Conservation (phyloP, 73 alveolate species). For the Symbiodinium natans region DNA sequence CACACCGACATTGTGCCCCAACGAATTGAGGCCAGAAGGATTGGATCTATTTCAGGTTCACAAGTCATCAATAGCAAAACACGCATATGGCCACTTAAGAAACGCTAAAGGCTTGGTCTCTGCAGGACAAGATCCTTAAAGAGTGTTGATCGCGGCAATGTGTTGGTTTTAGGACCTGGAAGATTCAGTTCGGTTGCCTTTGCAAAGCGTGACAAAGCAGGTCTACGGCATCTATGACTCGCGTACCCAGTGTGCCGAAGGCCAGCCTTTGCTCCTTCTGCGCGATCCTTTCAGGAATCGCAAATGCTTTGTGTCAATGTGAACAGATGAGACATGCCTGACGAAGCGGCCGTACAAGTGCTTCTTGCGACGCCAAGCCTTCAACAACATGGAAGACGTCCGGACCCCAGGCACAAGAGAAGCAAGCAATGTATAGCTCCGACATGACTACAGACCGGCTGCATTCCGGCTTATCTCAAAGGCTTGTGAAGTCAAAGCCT, state of each 20-base stretch:
- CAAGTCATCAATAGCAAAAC: too few species aligned
- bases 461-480: too few species aligned
- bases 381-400: slow-evolving; percentile 87
- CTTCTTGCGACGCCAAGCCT: slow-evolving; percentile 82
- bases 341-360: slow-evolving; percentile 69
- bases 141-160: neutral
- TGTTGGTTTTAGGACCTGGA: neutral
- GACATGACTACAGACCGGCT: neutral
- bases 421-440: too few species aligned
- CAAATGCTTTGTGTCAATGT: neutral
- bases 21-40: slow-evolving; percentile 28
- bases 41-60: too few species aligned
- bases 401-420: neutral
- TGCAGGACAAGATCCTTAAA: neutral
- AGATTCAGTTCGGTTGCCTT: neutral
- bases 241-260: slow-evolving; percentile 55
- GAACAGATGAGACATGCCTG: slow-evolving; percentile 39
- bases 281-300: neutral
- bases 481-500: too few species aligned
- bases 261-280: neutral
- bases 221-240: slow-evolving; percentile 60
- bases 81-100: too few species aligned
- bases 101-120: too few species aligned
- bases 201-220: neutral
- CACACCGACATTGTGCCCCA: slow-evolving; percentile 90